Conservation (phyloP, 441 rosid species). For the Gossypium aridum region DNA sequence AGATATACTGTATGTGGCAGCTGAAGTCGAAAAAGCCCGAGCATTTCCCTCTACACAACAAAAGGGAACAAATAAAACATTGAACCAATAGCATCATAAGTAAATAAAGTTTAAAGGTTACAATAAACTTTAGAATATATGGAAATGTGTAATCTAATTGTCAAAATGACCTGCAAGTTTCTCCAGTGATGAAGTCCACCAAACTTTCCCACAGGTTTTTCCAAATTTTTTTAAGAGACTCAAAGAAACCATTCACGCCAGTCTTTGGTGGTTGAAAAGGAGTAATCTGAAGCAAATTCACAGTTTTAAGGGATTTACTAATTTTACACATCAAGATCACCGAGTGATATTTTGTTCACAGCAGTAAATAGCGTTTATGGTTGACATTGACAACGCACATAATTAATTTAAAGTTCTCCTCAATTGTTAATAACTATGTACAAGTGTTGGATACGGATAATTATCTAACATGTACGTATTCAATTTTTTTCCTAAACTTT, state of each 20-base stretch:
- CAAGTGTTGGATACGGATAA: too few relatives aligned
- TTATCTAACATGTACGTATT: too few relatives aligned
- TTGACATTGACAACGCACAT: too few relatives aligned
- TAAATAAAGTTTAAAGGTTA: not conserved
- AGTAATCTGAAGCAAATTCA: constrained; percentile 43
- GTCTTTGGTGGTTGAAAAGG: constrained; percentile 63
- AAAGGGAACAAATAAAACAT: not conserved
- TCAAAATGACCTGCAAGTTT: constrained; percentile 60
- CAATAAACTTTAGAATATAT: not conserved
- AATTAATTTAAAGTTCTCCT: too few relatives aligned
- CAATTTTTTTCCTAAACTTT: too few relatives aligned
- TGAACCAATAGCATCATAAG: not conserved
- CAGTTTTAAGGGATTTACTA: constrained; percentile 1
- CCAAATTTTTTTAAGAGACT: constrained; percentile 50
- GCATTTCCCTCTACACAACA: constrained; percentile 58
- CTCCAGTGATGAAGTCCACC: constrained; percentile 10
- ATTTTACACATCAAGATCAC: not conserved
- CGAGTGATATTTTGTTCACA: not conserved
- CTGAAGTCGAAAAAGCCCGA: constrained; percentile 73
- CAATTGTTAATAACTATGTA: too few relatives aligned
- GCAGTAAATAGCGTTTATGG: too few relatives aligned
- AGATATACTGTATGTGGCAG: constrained; percentile 87
- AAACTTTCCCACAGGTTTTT: constrained; percentile 39
- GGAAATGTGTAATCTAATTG: not conserved
- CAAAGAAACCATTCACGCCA: constrained; percentile 54